Percentiles rank a stretch among this genome's conserved stretches.
These are phyloP conservation scores for Chrysoporthe cubensis DNA, from an alignment of 2,329 filamentous ascomycete genomes.

Conservation along the genomic window DNA sequence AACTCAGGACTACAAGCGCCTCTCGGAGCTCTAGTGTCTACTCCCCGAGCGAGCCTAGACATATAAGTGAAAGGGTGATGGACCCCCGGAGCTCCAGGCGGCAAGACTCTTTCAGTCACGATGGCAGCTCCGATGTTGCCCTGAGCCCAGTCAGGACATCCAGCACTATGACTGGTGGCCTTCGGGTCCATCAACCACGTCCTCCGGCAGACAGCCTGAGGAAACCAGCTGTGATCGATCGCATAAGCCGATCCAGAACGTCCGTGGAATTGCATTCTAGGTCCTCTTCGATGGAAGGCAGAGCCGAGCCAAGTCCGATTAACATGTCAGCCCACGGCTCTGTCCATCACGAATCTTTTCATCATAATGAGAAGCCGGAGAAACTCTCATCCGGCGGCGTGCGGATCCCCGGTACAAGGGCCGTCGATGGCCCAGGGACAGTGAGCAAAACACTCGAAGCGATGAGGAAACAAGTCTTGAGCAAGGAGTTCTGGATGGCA, in stretches of 20 bases:
- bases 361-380: constrained; percentile 49
- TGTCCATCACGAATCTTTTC: constrained; percentile 61
- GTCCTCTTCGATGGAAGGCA: constrained; percentile 62
- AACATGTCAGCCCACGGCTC: constrained; percentile 63
- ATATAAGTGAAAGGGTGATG: constrained; percentile 37
- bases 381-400: constrained; percentile 50
- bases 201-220: constrained; percentile 43
- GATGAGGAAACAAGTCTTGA: constrained; percentile 84
- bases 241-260: constrained; percentile 53
- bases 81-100: constrained; percentile 39
- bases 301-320: constrained; percentile 59
- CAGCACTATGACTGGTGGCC: constrained; percentile 34
- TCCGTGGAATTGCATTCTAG: constrained; percentile 53
- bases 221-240: constrained; percentile 57
- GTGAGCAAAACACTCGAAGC: constrained; percentile 67
- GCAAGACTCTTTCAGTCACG: constrained; percentile 50
- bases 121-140: constrained; percentile 49
- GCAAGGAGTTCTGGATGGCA: constrained; percentile 98
- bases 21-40: constrained; percentile 45
- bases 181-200: constrained; percentile 33
- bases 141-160: constrained; percentile 47
- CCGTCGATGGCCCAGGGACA: constrained; percentile 60
- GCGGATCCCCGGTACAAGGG: constrained; percentile 60
- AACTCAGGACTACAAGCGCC: constrained; percentile 36
- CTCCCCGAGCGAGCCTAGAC: constrained; percentile 38